phyloP scores from a whole-genome alignment of 768 basidiomycete species.

The Phanerodontia chrysosporium region DNA sequence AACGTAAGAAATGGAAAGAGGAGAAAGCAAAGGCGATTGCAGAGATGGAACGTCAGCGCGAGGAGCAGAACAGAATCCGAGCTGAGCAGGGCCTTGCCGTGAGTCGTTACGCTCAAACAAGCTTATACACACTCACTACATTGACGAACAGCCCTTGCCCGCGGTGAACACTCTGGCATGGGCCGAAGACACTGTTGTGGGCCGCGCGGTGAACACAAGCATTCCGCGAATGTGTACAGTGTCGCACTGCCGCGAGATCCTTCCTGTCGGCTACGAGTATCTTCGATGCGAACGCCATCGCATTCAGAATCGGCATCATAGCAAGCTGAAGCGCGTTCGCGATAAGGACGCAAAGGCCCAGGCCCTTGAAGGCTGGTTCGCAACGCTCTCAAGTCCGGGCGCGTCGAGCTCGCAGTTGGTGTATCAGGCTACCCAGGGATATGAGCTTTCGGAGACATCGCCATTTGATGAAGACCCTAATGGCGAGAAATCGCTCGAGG shows the following conservation, averaged over 20 bases:
- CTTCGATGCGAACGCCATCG: conserved; percentile 55
- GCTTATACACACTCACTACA: conserved; percentile 31
- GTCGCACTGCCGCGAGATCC: conserved; percentile 50
- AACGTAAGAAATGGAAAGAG: conserved; percentile 49
- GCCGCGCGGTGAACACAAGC: not conserved
- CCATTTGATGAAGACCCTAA: not conserved
- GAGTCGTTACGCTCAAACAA: conserved; percentile 18
- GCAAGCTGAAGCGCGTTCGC: conserved; percentile 45
- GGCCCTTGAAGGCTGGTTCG: conserved; percentile 20
- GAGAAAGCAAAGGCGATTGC: conserved; percentile 40
- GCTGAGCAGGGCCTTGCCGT: conserved; percentile 34
- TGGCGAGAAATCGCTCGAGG: not conserved
- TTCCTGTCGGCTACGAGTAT: conserved; percentile 43
- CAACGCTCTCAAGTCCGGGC: not conserved
- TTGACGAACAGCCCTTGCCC: not conserved
- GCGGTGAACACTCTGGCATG: not conserved
- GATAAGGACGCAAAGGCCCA: conserved; percentile 43
- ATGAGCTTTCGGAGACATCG: not conserved
- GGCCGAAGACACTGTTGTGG: not conserved
- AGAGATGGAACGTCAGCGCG: conserved; percentile 34
- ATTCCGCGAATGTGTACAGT: conserved; percentile 51
- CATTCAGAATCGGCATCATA: conserved; percentile 51
- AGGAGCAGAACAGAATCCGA: conserved; percentile 36
- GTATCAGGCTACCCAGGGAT: not conserved
- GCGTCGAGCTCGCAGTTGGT: not conserved